Evolutionary conservation across 1,284 basidiomycete genomes (phyloP).

Genomic region (Rhodotorula glutinis): DNA sequence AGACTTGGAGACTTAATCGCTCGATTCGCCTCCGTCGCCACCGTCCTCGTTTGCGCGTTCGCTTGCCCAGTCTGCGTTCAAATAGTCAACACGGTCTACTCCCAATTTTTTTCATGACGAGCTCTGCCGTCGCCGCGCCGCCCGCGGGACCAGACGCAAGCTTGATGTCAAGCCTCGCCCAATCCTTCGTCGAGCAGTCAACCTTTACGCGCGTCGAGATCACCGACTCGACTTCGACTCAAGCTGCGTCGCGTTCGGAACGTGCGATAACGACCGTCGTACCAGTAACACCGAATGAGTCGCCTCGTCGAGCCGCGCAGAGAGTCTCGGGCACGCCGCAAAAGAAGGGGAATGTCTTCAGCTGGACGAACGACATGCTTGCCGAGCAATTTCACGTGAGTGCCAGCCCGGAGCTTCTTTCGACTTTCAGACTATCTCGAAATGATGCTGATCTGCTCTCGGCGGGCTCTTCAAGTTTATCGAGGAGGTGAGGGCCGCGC

Average conservation of each 20-base stretch:
- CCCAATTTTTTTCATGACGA: neutral
- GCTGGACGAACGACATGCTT: conserved; percentile 14
- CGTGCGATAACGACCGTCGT: no score
- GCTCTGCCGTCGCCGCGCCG: no score
- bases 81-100: neutral
- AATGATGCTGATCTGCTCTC: neutral
- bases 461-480: conserved; percentile 23
- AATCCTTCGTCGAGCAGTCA: conserved; percentile 17
- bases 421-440: no score
- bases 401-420: neutral
- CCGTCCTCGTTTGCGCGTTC: no score
- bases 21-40: no score
- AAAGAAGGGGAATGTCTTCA: neutral
- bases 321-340: neutral
- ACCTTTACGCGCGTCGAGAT: neutral
- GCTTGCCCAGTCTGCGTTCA: no score
- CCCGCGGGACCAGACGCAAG: neutral
- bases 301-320: no score
- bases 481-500: conserved; percentile 48
- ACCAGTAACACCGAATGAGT: no score
- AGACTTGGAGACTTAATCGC: no score
- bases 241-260: no score
- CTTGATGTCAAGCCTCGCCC: conserved; percentile 21
- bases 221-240: no score
- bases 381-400: conserved; percentile 13